These are phyloP conservation scores for Xylaria sp. DNA, from an alignment of 2,329 filamentous ascomycete species.

Conservation along the genomic window DNA sequence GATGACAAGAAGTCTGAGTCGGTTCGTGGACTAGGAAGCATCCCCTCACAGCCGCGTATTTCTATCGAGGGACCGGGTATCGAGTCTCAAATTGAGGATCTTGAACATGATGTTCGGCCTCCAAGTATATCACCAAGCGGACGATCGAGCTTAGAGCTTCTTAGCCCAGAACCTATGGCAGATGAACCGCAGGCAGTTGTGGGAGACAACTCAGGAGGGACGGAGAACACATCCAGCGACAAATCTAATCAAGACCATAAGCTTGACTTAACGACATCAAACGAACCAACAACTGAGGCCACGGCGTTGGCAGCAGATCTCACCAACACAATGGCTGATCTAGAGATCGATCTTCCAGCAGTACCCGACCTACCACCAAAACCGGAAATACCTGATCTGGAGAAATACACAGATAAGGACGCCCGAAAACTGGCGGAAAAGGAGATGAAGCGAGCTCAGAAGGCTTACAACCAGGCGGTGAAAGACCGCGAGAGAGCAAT, in stretches of 20 bases:
- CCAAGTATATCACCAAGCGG: conserved; percentile 18
- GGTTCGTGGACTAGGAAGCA: conserved; percentile 10
- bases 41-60: conserved; percentile 36
- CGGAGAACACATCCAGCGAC: neutral
- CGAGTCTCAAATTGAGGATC: neutral
- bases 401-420: conserved; percentile 57
- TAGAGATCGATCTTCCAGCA: conserved; percentile 35
- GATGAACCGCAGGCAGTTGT: conserved; percentile 20
- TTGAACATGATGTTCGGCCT: neutral
- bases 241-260: neutral
- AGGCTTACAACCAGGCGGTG: conserved; percentile 60
- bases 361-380: conserved; percentile 48
- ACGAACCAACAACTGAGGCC: conserved; percentile 3
- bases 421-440: conserved; percentile 64
- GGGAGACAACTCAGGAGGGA: neutral
- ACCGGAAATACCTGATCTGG: conserved; percentile 52
- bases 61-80: conserved; percentile 39
- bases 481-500: conserved; percentile 62
- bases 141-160: conserved; percentile 24
- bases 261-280: neutral
- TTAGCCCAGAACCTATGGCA: conserved; percentile 26
- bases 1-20: conserved; percentile 17
- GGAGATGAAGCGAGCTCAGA: conserved; percentile 57
- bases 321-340: conserved; percentile 15
- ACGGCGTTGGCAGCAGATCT: conserved; percentile 14